Base-by-base conservation (phyloP, 495 filamentous ascomycete species). In the Xylaria scruposa region DNA sequence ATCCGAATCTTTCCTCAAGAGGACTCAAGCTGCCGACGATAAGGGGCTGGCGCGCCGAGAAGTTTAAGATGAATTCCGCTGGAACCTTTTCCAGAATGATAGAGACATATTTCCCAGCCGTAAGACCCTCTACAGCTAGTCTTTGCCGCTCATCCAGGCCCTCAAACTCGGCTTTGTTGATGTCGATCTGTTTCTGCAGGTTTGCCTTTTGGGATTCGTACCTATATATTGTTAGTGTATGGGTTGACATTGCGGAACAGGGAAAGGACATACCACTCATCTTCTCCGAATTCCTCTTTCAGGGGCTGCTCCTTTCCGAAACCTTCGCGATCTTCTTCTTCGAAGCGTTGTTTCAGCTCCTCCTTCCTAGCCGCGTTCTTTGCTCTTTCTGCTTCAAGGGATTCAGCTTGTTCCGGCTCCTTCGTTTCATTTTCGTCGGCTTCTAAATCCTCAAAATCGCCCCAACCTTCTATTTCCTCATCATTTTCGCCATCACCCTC, bases 201-300 rank as follows among this genome's bases (percentile, higher is more conserved):
- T 92, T 88, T 31, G 97, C 94, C 80, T 99, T 99, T 77, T 99
- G 97, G 31, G 93, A 87, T 78, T 98, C 95, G 78, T 98, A 98
- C 70, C 70, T 71, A 3, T 47, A 29, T 12, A 29, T 19, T 67
- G 33, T 65, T 67, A 58, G 31, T 0, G 21, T 9, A 19, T 17
- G 6, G 9, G 29, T 42, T 17, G 13, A n/a, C 6, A 54, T 62
- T 40, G 15, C 17, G 21, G 66, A 29, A 36, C 8, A 38, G 61
- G 24, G 1, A 19, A 8, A n/a, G 21, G 33, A 24, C 62, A 51
- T 71, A 71, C 97, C 97, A 99, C 54, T 98, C 94, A 76, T 99
- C 96, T 81, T 98, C 95, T 42, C 94, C 97, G 76, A 97, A 98
- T 77, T 96, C 89, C 49, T 94, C 87, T 0, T 87, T 81, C 0